Evolutionary conservation across 2,329 filamentous ascomycete species (phyloP).

Genomic region (Ascochyta viciae-villosae): DNA sequence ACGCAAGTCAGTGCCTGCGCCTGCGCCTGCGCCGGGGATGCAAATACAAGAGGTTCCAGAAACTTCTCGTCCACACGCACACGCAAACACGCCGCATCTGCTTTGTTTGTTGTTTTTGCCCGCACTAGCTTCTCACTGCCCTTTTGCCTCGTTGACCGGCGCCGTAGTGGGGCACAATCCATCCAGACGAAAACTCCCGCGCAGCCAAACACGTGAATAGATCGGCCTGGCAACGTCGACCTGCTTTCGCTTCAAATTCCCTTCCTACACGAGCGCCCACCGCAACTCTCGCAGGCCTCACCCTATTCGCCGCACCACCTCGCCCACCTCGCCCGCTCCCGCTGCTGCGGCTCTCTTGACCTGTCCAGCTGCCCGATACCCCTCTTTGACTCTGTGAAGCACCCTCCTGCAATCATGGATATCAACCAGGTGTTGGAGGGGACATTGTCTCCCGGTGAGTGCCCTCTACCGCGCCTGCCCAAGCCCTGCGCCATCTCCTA

Average conservation of each 20-base stretch:
- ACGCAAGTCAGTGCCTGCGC: no score
- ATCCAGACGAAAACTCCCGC: slow-evolving; percentile 46
- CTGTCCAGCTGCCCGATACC: slow-evolving; percentile 28
- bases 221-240: slow-evolving; percentile 47
- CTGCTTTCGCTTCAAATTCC: slow-evolving; percentile 49
- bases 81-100: slow-evolving; percentile 2
- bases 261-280: slow-evolving; percentile 45
- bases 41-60: slow-evolving; percentile 8
- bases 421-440: slow-evolving; percentile 98
- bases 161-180: slow-evolving; percentile 42
- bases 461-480: slow-evolving; percentile 18
- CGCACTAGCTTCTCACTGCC: slow-evolving; percentile 15
- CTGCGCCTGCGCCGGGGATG: slow-evolving; percentile 1
- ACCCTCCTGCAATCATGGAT: slow-evolving; percentile 73
- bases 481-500: slow-evolving; percentile 40
- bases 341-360: slow-evolving; percentile 28
- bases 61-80: slow-evolving; percentile 9
- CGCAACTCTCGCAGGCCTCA: slow-evolving; percentile 37
- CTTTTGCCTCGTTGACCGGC: slow-evolving; percentile 24
- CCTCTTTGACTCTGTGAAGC: slow-evolving; percentile 31
- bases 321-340: slow-evolving; percentile 14
- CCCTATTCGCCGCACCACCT: slow-evolving; percentile 29
- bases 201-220: slow-evolving; percentile 32
- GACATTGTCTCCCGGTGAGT: slow-evolving; percentile 91
- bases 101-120: slow-evolving; percentile 25